phyloP scores from a whole-genome alignment of 176 grass and related monocot species.

The Triticum turgidum region DNA sequence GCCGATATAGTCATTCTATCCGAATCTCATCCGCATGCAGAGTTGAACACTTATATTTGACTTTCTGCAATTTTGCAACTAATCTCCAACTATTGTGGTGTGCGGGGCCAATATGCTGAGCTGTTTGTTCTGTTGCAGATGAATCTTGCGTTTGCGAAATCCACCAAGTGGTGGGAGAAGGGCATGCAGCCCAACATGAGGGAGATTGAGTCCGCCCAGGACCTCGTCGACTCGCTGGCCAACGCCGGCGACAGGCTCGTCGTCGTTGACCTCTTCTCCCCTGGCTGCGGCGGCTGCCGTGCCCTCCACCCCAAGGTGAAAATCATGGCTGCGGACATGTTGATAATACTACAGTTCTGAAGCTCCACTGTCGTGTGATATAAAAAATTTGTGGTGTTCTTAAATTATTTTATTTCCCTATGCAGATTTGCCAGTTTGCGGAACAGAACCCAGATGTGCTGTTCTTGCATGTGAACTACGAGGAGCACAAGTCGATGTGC shows the following conservation, averaged over 20 bases:
- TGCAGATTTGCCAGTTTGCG: slow-evolving; percentile 83
- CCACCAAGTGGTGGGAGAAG: slow-evolving; percentile 88
- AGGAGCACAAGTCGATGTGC: slow-evolving; percentile 94
- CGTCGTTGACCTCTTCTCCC: slow-evolving; percentile 90
- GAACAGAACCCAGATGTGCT: slow-evolving; percentile 70
- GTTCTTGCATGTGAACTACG: slow-evolving; percentile 93
- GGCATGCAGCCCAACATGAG: slow-evolving; percentile 77
- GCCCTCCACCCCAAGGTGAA: slow-evolving; percentile 91
- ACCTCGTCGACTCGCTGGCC: slow-evolving; percentile 62
- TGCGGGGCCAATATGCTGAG: slow-evolving; percentile 3
- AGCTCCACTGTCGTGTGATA: neutral
- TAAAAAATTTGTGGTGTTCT: neutral
- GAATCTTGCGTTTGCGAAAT: slow-evolving; percentile 61
- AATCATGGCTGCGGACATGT: neutral
- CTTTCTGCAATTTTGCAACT: neutral
- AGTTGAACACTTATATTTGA: slow-evolving; percentile 8
- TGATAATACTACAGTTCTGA: neutral
- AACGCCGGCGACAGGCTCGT: slow-evolving; percentile 78
- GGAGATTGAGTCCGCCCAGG: slow-evolving; percentile 79
- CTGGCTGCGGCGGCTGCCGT: slow-evolving; percentile 84
- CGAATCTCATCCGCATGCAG: neutral
- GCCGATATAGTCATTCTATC: neutral
- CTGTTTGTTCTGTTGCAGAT: slow-evolving; percentile 37
- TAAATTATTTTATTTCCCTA: neutral
- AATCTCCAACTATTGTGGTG: neutral